phyloP scores from a whole-genome alignment of 2,329 filamentous ascomycete species.

The Cladosporium sp. region DNA sequence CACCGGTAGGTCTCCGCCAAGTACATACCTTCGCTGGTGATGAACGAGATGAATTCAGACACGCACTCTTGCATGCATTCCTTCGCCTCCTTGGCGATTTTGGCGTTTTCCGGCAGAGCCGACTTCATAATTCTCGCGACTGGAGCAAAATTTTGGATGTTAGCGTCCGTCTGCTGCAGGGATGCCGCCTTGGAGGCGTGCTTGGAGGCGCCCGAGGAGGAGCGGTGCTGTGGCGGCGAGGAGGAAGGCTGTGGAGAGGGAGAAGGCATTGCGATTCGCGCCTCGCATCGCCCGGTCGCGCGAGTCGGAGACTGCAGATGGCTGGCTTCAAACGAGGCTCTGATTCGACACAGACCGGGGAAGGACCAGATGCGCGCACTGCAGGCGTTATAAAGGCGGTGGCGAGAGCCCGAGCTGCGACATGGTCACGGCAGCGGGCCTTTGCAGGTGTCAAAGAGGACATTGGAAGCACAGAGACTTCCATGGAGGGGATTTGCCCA shows the following conservation, averaged over 20 bases:
- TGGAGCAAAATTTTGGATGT: slow-evolving; percentile 90
- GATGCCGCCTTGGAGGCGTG: slow-evolving; percentile 25
- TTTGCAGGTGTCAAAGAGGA: slow-evolving; percentile 26
- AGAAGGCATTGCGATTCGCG: slow-evolving; percentile 39
- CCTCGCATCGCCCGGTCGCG: slow-evolving; percentile 21
- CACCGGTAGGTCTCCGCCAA: background rate
- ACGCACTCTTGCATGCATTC: slow-evolving; percentile 99
- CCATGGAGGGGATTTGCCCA: no score
- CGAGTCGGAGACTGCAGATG: slow-evolving; percentile 28
- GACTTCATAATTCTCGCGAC: slow-evolving; percentile 99
- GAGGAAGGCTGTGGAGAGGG: slow-evolving; percentile 22
- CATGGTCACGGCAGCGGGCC: slow-evolving; percentile 24
- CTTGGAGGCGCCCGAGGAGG: slow-evolving; percentile 6
- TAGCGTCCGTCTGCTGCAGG: slow-evolving; percentile 65
- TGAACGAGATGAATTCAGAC: slow-evolving; percentile 99
- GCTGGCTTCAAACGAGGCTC: slow-evolving; percentile 28
- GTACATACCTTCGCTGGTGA: slow-evolving; percentile 89
- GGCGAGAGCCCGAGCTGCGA: slow-evolving; percentile 14
- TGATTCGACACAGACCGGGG: slow-evolving; percentile 42
- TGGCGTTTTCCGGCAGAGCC: slow-evolving; percentile 93
- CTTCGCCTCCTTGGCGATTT: slow-evolving; percentile 93
- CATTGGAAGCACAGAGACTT: slow-evolving; percentile 21
- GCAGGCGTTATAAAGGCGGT: slow-evolving; percentile 33
- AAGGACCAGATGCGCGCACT: slow-evolving; percentile 40
- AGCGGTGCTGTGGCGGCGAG: slow-evolving; percentile 20